Conservation (phyloP, 176 grass and related monocot species). For the Triticum urartu region DNA sequence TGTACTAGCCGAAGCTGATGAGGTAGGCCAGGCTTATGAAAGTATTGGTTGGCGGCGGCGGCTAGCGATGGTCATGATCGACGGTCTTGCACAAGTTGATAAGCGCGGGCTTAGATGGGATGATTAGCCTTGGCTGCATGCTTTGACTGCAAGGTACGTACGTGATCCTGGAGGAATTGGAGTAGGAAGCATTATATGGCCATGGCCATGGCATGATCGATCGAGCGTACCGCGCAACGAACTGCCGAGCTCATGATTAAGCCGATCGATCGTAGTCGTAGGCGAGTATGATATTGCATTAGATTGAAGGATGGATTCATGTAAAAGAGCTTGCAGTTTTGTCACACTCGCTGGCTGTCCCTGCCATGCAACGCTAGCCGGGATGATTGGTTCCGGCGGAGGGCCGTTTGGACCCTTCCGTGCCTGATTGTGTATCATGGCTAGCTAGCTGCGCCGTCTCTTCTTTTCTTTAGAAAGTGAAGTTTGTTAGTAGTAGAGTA, state of each 20-base stretch:
- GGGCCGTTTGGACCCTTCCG: neutral
- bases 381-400: neutral
- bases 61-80: conserved; percentile 21
- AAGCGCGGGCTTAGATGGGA: neutral
- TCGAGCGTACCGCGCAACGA: conserved; percentile 7
- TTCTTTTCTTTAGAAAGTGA: no score
- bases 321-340: conserved; percentile 18
- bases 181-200: neutral
- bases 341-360: conserved; percentile 21
- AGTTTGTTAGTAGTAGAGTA: no score
- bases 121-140: conserved; percentile 21
- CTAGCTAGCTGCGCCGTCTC: neutral
- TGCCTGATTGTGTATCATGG: neutral
- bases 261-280: neutral
- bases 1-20: neutral
- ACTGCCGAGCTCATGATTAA: conserved; percentile 10
- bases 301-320: neutral
- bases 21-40: neutral
- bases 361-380: neutral
- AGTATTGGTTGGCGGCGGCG: neutral
- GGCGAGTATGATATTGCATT: neutral
- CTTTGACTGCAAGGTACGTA: conserved; percentile 45
- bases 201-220: neutral
- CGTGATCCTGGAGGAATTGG: conserved; percentile 7
- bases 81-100: neutral